Base-by-base conservation (phyloP, 108 stramenopile genomes). In the Schizochytrium sp. region DNA sequence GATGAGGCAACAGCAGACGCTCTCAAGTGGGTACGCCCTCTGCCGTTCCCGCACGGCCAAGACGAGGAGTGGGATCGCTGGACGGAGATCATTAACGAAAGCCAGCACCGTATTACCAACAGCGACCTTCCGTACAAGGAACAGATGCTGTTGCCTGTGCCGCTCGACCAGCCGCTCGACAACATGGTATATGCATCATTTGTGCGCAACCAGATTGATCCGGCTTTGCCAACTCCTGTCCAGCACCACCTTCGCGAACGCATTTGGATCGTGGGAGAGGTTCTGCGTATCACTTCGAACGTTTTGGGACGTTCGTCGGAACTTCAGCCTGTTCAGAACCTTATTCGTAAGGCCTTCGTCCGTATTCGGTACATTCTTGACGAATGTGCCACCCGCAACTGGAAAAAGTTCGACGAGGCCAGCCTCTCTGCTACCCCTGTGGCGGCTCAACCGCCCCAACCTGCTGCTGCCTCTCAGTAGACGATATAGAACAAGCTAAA, bases 141-240 rank as follows among this genome's bases (percentile, higher is more conserved):
- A 53, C 76, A 49, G 47, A 83, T 83, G 76, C 76, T 83, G 17
- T 40, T 83, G 76, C 76, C 76, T 8, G 76, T 83, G 47, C 50
- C 76, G 38, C 19, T 83, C n/a, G 76, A 83, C 47, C 45, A 46
- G 45, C 76, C 76, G 2, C 53, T 83, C 50, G 76, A 83, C 47
- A 83, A 83, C 3, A 49, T 83, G 50, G 53, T 83, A 13, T 83
- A 83, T 3, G 76, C 76, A 17, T 83, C 76, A 10, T 83, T 83
- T 83, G 76, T 83, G 50, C 76, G 76, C 76, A 83, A 83, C 76
- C 76, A 83, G 76, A 83, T 83, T 53, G 76, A 83, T 28, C 76
- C 76, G 12, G 47, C 76, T 0, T 53, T 83, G 3, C 76, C 76
- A 17, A 83, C 76, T 13, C 76, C 76, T 17, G 76, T 83, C n/a